Evolutionary conservation across 495 filamentous ascomycete genomes (phyloP).

Genomic region (Penicillium silybi): DNA sequence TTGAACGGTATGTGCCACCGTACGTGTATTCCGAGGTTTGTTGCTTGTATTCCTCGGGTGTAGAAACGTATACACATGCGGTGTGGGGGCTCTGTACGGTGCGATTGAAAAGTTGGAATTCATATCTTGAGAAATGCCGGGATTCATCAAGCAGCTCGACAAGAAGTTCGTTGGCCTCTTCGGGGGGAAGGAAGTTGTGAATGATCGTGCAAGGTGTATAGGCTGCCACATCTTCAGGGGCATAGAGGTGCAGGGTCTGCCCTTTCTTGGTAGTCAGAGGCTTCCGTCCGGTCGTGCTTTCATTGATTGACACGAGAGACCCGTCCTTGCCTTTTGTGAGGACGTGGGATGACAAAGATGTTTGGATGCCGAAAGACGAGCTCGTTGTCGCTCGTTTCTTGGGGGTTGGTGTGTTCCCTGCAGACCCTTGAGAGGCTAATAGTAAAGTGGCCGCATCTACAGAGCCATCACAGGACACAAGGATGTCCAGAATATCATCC

Average conservation of each 20-base stretch:
- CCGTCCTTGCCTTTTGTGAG: conserved; percentile 22
- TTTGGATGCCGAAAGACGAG: conserved; percentile 30
- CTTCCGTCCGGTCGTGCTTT: conserved; percentile 31
- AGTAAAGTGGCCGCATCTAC: conserved; percentile 58
- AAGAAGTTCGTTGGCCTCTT: conserved; percentile 69
- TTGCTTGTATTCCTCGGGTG: conserved; percentile 50
- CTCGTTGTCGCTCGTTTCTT: conserved; percentile 29
- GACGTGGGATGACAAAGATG: conserved; percentile 47
- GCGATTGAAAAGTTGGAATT: conserved; percentile 83
- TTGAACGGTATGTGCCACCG: conserved; percentile 68
- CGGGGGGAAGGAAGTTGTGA: conserved; percentile 77
- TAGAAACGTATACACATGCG: conserved; percentile 74
- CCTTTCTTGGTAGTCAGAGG: conserved; percentile 65
- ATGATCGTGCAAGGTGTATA: conserved; percentile 87
- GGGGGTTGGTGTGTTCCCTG: conserved; percentile 1
- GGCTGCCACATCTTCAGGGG: conserved; percentile 69
- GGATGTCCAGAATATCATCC: conserved; percentile 67
- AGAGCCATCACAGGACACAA: conserved; percentile 73
- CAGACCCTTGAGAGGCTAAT: conserved; percentile 34
- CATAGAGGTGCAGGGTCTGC: conserved; percentile 74
- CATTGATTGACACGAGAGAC: conserved; percentile 24
- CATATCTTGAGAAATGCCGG: conserved; percentile 63
- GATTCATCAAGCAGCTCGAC: conserved; percentile 73
- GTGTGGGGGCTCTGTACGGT: conserved; percentile 80
- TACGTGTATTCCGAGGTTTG: conserved; percentile 81